These are phyloP conservation scores for Globisporangium irregulare DNA, from an alignment of 352 stramenopile genomes.

Conservation along the genomic window DNA sequence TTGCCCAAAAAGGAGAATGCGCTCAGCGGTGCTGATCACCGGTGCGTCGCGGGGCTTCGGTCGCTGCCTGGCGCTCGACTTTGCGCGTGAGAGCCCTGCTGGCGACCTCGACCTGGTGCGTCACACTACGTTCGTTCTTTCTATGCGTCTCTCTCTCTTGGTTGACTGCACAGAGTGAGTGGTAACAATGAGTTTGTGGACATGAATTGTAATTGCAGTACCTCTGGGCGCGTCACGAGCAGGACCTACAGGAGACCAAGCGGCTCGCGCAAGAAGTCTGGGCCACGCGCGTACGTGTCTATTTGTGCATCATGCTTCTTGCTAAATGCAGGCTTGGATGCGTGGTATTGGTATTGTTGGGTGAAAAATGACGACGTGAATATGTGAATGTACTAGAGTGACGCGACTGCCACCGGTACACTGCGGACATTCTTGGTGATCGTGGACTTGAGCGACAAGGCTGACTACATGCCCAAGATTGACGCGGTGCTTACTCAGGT, in stretches of 20 bases:
- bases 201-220: slow-evolving; percentile 25
- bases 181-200: neutral
- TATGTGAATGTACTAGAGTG: slow-evolving; percentile 1
- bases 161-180: neutral
- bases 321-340: neutral
- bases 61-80: slow-evolving; percentile 66
- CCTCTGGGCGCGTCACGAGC: slow-evolving; percentile 51
- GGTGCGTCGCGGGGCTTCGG: slow-evolving; percentile 86
- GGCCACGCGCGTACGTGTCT: slow-evolving; percentile 16
- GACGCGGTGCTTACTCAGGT: slow-evolving; percentile 38
- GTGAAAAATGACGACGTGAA: neutral
- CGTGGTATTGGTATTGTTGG: neutral
- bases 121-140: neutral
- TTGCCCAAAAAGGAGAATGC: neutral
- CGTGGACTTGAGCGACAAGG: slow-evolving; percentile 45
- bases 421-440: slow-evolving; percentile 33
- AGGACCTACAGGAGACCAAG: slow-evolving; percentile 57
- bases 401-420: slow-evolving; percentile 5
- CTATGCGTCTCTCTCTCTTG: neutral
- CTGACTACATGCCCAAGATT: slow-evolving; percentile 49
- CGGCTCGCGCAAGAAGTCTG: slow-evolving; percentile 34
- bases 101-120: slow-evolving; percentile 54
- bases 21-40: slow-evolving; percentile 61
- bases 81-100: slow-evolving; percentile 33
- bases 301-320: neutral